Base-by-base conservation (phyloP, 352 stramenopile genomes). In the Pythium brassicae region DNA sequence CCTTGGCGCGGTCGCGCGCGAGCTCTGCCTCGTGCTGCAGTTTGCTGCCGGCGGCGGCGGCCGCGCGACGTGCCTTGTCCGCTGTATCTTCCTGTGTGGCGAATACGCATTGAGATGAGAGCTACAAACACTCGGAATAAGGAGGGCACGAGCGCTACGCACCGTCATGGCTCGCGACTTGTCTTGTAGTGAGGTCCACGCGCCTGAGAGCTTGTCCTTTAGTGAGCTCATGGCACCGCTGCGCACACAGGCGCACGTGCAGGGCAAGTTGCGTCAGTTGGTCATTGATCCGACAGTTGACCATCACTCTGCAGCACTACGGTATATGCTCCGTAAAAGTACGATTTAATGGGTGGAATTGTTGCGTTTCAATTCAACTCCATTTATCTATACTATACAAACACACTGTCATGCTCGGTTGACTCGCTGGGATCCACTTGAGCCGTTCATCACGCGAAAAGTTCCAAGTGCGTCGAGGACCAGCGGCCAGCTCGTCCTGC, bases 21-120 rank as follows among this genome's bases (percentile, higher is more conserved):
- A 22, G 14, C n/a, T 64, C 49, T 3, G 50, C 68, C 12, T 32
- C 35, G 6, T 71, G 53, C 23, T 67, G 61, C 22, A 65, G 50
- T 11, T 40, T 55, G 9, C 61, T 57, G 12, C 53, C 56, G 10
- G 58, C 35, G 8, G 35, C 45, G 20, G 59, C 52, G 20, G 53
- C 45, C 2, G 51, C 43, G 39, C 54, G 26, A 22, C 56, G 56
- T 32, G 49, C 32, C 25, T 50, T 55, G 22, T 62, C 56, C 9
- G 56, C 55, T 23, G 37, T 37, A 29, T 52, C 39, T 19, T 43
- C 54, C 56, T 62, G 20, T 17, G 35, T 10, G n/a, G 12, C 22
- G n/a, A 29, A 10, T 34, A 44, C 14, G 32, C 32, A 11, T 37
- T 37, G 5, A 9, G 32, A 37, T 35, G 32, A 37, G 32, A 11